These are phyloP conservation scores for Penicillium daleae DNA, from an alignment of 495 filamentous ascomycete genomes.

Conservation along the genomic window DNA sequence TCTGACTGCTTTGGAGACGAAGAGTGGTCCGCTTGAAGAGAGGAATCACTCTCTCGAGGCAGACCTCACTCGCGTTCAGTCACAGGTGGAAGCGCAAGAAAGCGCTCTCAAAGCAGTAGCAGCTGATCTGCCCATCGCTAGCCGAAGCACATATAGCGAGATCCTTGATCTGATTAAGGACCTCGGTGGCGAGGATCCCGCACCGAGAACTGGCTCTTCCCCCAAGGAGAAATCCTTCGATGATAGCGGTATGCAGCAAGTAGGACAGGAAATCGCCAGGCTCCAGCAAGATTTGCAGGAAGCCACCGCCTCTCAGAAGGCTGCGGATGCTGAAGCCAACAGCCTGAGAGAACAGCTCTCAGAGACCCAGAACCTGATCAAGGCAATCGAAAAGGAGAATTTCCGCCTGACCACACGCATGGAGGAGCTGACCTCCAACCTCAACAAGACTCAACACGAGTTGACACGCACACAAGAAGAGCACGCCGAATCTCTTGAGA, in stretches of 20 bases:
- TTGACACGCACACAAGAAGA: constrained; percentile 39
- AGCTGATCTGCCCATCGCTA: constrained; percentile 42
- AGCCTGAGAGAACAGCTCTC: constrained; percentile 42
- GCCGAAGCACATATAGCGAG: constrained; percentile 46
- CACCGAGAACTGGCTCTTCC: constrained; percentile 17
- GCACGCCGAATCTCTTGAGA: constrained; percentile 57
- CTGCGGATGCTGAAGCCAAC: constrained; percentile 39
- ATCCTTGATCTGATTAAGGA: constrained; percentile 50
- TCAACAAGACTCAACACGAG: constrained; percentile 42
- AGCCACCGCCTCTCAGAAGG: constrained; percentile 29
- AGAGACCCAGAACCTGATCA: constrained; percentile 48
- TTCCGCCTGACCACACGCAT: constrained; percentile 39
- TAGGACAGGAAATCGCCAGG: constrained; percentile 35
- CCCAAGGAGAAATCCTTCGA: constrained; percentile 27
- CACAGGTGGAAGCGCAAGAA: constrained; percentile 49
- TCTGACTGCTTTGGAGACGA: constrained; percentile 41
- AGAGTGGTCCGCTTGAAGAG: constrained; percentile 47
- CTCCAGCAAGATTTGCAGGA: constrained; percentile 39
- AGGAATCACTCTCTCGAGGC: constrained; percentile 49
- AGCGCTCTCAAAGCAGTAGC: constrained; percentile 47
- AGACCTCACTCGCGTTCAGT: constrained; percentile 44
- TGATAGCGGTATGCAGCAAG: constrained; percentile 28
- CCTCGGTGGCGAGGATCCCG: constrained; percentile 30
- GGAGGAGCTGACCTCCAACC: constrained; percentile 39
- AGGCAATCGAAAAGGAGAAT: constrained; percentile 54